Base-by-base conservation (phyloP, 2,329 filamentous ascomycete genomes). In the Arthrobotrys entomopaga region DNA sequence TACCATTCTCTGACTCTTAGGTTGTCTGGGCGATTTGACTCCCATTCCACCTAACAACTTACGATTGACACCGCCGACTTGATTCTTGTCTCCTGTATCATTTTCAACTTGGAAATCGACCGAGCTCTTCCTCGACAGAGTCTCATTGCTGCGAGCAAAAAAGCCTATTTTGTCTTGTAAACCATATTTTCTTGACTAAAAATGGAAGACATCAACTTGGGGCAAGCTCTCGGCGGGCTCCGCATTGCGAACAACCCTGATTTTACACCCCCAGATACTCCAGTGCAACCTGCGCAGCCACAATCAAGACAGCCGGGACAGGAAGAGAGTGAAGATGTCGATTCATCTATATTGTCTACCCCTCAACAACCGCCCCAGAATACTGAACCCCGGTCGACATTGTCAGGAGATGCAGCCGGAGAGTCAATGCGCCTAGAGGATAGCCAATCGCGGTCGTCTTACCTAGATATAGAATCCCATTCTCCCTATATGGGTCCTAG, bases 121-220 rank as follows among this genome's bases (percentile, higher is more conserved):
- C 10, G 29, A 34, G 29, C 29, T 34, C 3, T 34, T 10, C 29
- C 29, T 34, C 10, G 29, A 34, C 29, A 34, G 29, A 34, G 29
- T 34, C 29, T 34, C 29, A 7, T 34, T 34, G 29, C 29, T 34
- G 10, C 1, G 7, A 34, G 29, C 2, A 34, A 34, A n/a, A 34
- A 34, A 34, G 29, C 29, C 10, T 34, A 34, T 10, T 34, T 34
- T 34, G 5, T 6, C 29, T 10, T 10, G 29, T 34, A 5, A 7
- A 5, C 29, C 29, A 34, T 46, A 46, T n/a, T 15, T 15, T 15
- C 42, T 46, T 19, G 6, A 13, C 42, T 13, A 15, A 46, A 46
- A 46, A 97, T 97, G 93, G 92, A 93, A 84, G 93, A 97, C 84
- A 84, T 97, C 81, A 96, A 91, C 83, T 88, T 98, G 78, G 95